Evolutionary conservation across 2,329 filamentous ascomycete genomes (phyloP).

Genomic region (Xylaria sp.): DNA sequence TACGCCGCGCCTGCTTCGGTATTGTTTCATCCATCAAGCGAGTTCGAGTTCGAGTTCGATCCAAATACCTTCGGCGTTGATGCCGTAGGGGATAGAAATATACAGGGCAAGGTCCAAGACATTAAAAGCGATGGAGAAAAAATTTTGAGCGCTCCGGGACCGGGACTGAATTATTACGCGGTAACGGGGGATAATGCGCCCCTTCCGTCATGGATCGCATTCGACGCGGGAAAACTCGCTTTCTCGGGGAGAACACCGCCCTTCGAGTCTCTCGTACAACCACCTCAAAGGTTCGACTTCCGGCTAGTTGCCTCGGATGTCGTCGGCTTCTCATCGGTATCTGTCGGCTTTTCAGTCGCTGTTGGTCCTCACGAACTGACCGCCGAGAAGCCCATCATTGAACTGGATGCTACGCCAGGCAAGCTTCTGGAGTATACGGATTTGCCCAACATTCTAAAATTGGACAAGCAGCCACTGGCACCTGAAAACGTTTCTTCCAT

Average conservation of each 20-base stretch:
- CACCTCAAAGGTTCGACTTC: slow-evolving; percentile 77
- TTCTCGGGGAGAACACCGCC: slow-evolving; percentile 79
- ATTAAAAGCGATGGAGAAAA: slow-evolving; percentile 13
- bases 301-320: slow-evolving; percentile 82
- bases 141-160: neutral
- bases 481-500: slow-evolving; percentile 62
- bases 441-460: slow-evolving; percentile 61
- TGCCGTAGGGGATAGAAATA: slow-evolving; percentile 40
- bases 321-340: slow-evolving; percentile 76
- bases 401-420: slow-evolving; percentile 66
- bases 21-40: slow-evolving; percentile 62
- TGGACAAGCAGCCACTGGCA: slow-evolving; percentile 66
- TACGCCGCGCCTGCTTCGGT: slow-evolving; percentile 70
- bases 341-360: slow-evolving; percentile 74
- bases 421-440: slow-evolving; percentile 62
- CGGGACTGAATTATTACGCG: slow-evolving; percentile 76
- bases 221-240: slow-evolving; percentile 69
- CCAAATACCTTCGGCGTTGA: slow-evolving; percentile 70
- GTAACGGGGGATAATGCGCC: slow-evolving; percentile 81
- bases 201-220: slow-evolving; percentile 85
- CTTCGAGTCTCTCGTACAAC: slow-evolving; percentile 69
- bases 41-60: slow-evolving; percentile 65
- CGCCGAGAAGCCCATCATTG: slow-evolving; percentile 67
- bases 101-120: neutral
- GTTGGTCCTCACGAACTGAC: slow-evolving; percentile 77